These are phyloP conservation scores for Patellifolia procumbens DNA, from an alignment of 179 eudicot genomes.

Conservation along the genomic window DNA sequence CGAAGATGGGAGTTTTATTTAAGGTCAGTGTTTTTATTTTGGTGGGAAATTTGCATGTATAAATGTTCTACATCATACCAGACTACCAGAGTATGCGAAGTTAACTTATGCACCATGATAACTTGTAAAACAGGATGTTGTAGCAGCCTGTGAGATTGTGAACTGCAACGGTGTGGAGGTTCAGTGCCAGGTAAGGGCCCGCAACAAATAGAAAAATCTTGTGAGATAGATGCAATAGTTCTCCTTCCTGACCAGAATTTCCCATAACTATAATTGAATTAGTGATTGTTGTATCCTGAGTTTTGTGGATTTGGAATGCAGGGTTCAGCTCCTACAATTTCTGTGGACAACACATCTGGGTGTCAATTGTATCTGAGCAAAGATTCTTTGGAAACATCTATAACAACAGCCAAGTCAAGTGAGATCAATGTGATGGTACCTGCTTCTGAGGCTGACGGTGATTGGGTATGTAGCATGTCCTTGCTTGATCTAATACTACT, in stretches of 20 bases:
- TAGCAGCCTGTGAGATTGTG: conserved; percentile 97
- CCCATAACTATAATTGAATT: background rate
- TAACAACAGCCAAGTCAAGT: conserved; percentile 96
- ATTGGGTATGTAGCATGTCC: conserved; percentile 68
- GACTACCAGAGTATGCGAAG: background rate
- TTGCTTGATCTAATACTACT: conserved; percentile 3
- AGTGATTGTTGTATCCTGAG: conserved; percentile 15
- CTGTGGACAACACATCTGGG: conserved; percentile 90
- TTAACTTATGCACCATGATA: conserved; percentile 16
- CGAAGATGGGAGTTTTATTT: conserved; percentile 87
- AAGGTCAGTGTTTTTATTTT: conserved; percentile 48
- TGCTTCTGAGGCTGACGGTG: conserved; percentile 68
- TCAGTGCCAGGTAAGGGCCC: conserved; percentile 80
- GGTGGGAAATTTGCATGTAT: conserved; percentile 3
- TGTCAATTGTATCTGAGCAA: conserved; percentile 94
- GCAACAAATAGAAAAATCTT: background rate
- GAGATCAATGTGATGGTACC: conserved; percentile 93
- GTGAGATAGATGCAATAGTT: background rate
- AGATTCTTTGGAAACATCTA: conserved; percentile 69
- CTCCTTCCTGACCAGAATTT: background rate
- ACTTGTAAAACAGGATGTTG: conserved; percentile 70
- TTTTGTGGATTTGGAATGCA: conserved; percentile 28
- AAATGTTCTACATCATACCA: background rate
- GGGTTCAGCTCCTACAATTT: conserved; percentile 96
- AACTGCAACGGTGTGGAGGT: conserved; percentile 91